phyloP scores from a whole-genome alignment of 2,329 filamentous ascomycete species.

The Xylariomycetidae sp. region DNA sequence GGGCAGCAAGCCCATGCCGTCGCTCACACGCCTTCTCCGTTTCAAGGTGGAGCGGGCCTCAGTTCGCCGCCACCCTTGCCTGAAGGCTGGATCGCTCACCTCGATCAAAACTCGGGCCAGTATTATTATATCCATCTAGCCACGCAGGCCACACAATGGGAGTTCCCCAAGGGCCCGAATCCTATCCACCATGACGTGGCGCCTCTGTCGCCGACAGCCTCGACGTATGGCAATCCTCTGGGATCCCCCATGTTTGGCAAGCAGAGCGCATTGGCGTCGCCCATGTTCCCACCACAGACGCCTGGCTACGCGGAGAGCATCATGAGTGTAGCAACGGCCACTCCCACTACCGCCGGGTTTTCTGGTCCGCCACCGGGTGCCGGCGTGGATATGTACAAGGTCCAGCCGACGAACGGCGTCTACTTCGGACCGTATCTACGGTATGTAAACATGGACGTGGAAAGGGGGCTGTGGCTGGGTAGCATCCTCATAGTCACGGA shows the following conservation, averaged over 20 bases:
- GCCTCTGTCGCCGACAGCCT: constrained; percentile 77
- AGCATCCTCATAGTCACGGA: constrained; percentile 94
- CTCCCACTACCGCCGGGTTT: constrained; percentile 76
- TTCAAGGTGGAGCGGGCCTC: constrained; percentile 46
- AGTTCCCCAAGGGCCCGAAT: constrained; percentile 94
- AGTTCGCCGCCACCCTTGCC: constrained; percentile 88
- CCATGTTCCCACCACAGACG: constrained; percentile 76
- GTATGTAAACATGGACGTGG: constrained; percentile 96
- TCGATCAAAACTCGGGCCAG: constrained; percentile 92
- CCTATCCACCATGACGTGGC: constrained; percentile 78
- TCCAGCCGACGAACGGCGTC: constrained; percentile 89
- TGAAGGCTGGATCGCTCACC: constrained; percentile 96
- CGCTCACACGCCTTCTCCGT: constrained; percentile 40
- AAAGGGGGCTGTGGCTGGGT: constrained; percentile 84
- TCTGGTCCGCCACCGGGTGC: constrained; percentile 82
- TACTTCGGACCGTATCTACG: constrained; percentile 96
- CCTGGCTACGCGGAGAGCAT: constrained; percentile 83
- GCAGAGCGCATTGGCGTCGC: constrained; percentile 69
- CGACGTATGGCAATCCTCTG: constrained; percentile 70
- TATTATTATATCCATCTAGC: constrained; percentile 99
- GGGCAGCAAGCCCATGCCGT: constrained; percentile 40
- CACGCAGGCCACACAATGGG: constrained; percentile 95
- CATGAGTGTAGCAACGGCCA: constrained; percentile 69
- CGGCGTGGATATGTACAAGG: constrained; percentile 91
- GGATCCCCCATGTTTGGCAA: constrained; percentile 64